These are phyloP conservation scores for Mortierella sp. DNA, from an alignment of 371 early-diverging fungal species.

Conservation along the genomic window DNA sequence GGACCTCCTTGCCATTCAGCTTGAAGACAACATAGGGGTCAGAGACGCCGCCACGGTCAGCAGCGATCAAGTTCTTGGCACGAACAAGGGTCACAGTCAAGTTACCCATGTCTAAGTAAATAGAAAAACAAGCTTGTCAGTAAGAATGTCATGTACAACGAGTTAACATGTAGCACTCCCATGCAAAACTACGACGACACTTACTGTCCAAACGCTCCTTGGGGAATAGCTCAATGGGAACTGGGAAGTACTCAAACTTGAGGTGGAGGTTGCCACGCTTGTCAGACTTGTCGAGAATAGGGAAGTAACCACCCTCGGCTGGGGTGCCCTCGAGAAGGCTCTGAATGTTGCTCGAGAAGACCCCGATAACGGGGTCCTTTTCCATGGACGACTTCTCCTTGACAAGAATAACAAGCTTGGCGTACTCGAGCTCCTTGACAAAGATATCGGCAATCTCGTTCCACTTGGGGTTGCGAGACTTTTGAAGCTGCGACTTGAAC, in stretches of 20 bases:
- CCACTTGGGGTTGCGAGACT: conserved; percentile 53
- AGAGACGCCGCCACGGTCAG: conserved; percentile 75
- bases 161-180: neutral
- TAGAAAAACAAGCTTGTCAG: neutral
- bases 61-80: conserved; percentile 64
- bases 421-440: conserved; percentile 72
- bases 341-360: conserved; percentile 30
- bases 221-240: conserved; percentile 64
- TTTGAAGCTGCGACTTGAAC: conserved; percentile 46
- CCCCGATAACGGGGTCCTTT: conserved; percentile 37
- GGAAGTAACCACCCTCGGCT: conserved; percentile 57
- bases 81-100: conserved; percentile 63
- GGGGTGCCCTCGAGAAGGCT: conserved; percentile 21
- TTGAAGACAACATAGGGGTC: conserved; percentile 87
- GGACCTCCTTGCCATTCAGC: conserved; percentile 82
- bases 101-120: conserved; percentile 56
- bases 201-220: conserved; percentile 73
- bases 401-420: conserved; percentile 67
- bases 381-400: conserved; percentile 49
- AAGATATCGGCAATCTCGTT: conserved; percentile 64
- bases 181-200: conserved; percentile 14
- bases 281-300: conserved; percentile 45
- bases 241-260: conserved; percentile 67
- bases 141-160: neutral
- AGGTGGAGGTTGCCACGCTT: conserved; percentile 61